These are phyloP conservation scores for Wallacemonas sp. DNA, from an alignment of 208 protist genomes.

Conservation along the genomic window DNA sequence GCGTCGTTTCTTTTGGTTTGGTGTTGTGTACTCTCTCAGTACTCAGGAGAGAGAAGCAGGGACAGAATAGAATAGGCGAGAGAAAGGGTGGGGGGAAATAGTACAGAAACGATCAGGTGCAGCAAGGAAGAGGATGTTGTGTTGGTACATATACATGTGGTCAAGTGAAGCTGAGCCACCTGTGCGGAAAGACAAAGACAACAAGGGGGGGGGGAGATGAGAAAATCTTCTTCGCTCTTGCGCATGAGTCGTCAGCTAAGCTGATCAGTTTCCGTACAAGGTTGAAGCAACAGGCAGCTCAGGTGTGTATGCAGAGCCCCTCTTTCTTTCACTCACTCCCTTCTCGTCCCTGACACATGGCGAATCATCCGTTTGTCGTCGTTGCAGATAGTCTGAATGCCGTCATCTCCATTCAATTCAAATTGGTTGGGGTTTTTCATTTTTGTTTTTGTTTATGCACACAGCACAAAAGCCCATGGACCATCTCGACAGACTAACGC, in stretches of 20 bases:
- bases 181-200: no score
- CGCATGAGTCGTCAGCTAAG: no score
- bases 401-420: no score
- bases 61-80: neutral
- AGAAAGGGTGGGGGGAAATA: neutral
- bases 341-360: neutral
- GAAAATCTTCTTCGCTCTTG: neutral
- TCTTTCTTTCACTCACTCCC: neutral
- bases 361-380: no score
- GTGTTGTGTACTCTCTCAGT: neutral
- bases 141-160: no score
- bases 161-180: no score
- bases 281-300: neutral
- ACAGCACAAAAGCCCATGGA: no score
- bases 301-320: neutral
- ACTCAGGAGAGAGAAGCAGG: neutral
- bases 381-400: no score
- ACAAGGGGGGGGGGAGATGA: neutral
- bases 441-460: no score
- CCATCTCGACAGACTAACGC: no score
- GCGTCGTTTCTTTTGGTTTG: neutral
- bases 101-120: neutral
- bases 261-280: neutral
- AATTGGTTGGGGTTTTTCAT: no score
- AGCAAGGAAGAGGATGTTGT: no score